phyloP scores from a whole-genome alignment of 805 yeast genomes.

The Ogataea kodamae region DNA sequence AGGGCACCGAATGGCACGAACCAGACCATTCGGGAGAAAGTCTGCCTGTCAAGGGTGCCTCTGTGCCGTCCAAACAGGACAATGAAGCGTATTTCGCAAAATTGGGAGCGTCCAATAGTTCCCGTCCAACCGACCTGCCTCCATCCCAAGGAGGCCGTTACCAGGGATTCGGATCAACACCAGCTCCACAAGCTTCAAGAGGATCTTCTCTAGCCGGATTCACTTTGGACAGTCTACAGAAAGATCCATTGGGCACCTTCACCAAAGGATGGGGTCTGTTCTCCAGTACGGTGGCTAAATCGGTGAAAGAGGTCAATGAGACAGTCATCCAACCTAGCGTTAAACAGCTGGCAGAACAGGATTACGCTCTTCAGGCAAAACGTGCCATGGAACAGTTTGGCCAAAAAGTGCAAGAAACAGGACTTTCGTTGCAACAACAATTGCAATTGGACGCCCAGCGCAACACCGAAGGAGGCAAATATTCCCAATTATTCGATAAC shows the following conservation, averaged over 20 bases:
- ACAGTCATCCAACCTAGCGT: constrained; percentile 88
- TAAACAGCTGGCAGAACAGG: constrained; percentile 75
- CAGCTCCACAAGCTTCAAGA: constrained; percentile 37
- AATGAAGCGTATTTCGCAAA: constrained; percentile 82
- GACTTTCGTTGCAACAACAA: constrained; percentile 63
- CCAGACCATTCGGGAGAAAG: constrained; percentile 53
- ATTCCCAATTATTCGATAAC: constrained; percentile 56
- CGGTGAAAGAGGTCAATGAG: constrained; percentile 82
- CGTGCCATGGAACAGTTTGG: constrained; percentile 97
- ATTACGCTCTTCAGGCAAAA: constrained; percentile 74
- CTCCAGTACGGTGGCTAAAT: constrained; percentile 78
- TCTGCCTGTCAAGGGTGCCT: constrained; percentile 33
- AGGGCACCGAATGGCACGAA: constrained; percentile 66
- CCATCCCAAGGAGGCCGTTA: constrained; percentile 95
- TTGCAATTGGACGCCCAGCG: constrained; percentile 35
- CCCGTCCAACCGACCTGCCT: constrained; percentile 73
- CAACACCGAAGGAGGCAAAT: constrained; percentile 35
- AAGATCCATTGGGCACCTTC: constrained; percentile 88
- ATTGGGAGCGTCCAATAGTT: constrained; percentile 67
- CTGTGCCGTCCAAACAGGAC: constrained; percentile 42
- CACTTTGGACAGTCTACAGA: constrained; percentile 65
- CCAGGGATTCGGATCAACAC: constrained; percentile 86
- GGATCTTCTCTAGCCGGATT: constrained; percentile 50
- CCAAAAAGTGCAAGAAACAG: constrained; percentile 86
- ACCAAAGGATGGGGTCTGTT: constrained; percentile 93